Base-by-base conservation (phyloP, 805 yeast genomes). In the Pichia manshurica region DNA sequence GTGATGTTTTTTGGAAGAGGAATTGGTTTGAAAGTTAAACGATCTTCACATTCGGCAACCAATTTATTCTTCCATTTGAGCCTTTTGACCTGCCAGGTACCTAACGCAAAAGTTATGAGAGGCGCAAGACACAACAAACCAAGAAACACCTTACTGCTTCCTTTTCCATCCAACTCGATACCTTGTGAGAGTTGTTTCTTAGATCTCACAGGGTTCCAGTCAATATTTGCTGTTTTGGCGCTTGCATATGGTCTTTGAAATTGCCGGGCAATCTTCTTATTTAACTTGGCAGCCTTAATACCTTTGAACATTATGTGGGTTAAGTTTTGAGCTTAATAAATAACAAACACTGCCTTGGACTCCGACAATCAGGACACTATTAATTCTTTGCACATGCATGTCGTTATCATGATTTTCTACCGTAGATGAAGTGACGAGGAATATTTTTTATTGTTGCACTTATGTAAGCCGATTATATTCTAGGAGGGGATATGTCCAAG, bases 11-110 rank as follows among this genome's bases (percentile, higher is more conserved):
- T 73, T 0, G 97, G 97, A 29, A 91, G 66, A 5, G 82, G 82
- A 20, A 82, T 68, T 0, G 96, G 84, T 3, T 82, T 81, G 48
- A 78, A 77, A 0, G 90, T 81, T 56, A 93, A 68, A 53, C 90
- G 71, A 58, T 87, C 88, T 63, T 93, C 97, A 58, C 91, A 82
- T 19, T 77, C 75, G 3, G 95, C 83, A 51, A 93, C 84, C 52
- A 93, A 72, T 52, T 82, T 78, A 21, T 81, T 84, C 64, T 93
- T 93, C 99, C 99, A 93, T 51, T 78, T 73, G 43, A 93, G 68
- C 54, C 99, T 73, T 56, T 78, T 72, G 40, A 87, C 80, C 68
- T 93, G 99, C 99, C 99, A 93, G 47, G 89, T 77, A 2, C 98
- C 99, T 39, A 93, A 69, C 41, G 81, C 82, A 62, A 91, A 86